Evolutionary conservation across 2,329 filamentous ascomycete genomes (phyloP).

Genomic region (Nemania sp.): DNA sequence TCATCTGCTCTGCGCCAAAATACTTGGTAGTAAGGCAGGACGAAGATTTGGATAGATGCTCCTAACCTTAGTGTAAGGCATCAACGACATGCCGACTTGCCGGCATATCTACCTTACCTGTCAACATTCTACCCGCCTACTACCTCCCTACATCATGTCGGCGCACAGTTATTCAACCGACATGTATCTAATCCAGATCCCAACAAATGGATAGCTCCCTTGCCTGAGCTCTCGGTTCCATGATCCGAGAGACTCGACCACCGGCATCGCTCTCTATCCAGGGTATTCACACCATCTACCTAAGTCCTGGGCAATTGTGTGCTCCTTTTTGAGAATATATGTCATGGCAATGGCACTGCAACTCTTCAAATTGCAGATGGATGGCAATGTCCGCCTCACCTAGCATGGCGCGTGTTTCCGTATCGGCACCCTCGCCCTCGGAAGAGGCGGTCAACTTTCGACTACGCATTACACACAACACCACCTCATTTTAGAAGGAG

Average conservation of each 20-base stretch:
- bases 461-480: constrained; percentile 4
- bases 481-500: constrained; percentile 6
- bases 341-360: too few species aligned
- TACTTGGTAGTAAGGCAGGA: neutral
- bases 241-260: too few species aligned
- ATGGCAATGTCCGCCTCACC: constrained; percentile 15
- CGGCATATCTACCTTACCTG: too few species aligned
- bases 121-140: too few species aligned
- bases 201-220: too few species aligned
- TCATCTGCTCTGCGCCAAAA: neutral
- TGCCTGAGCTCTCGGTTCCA: too few species aligned
- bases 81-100: neutral
- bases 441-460: constrained; percentile 30
- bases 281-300: too few species aligned
- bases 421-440: constrained; percentile 27
- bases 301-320: too few species aligned
- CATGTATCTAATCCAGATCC: too few species aligned
- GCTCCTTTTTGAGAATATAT: neutral
- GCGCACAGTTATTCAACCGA: too few species aligned
- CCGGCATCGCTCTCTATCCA: too few species aligned
- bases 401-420: constrained; percentile 29
- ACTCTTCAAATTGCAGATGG: constrained; percentile 4
- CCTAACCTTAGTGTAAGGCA: neutral
- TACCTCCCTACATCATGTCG: constrained; percentile 4
- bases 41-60: neutral